A percentile compares a stretch with the other conserved stretches of the same genome.
phyloP scores from a whole-genome alignment of 768 basidiomycete species.

The Calocera cornea region DNA sequence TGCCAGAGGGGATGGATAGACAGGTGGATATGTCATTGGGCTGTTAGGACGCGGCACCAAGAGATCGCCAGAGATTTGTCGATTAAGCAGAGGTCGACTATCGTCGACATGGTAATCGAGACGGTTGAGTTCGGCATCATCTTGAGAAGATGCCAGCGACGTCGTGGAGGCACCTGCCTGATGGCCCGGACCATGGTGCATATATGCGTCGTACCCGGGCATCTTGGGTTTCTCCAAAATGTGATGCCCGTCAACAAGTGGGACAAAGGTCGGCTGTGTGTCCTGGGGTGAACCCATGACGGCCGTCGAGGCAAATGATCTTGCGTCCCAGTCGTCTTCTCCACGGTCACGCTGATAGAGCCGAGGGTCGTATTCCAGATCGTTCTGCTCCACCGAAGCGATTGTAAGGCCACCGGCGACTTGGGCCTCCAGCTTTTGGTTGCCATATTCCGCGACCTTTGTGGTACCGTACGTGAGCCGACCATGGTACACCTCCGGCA shows the following conservation, averaged over 20 bases:
- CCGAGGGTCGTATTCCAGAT: slow-evolving; percentile 71
- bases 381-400: slow-evolving; percentile 64
- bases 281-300: slow-evolving; percentile 7
- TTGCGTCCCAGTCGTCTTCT: slow-evolving; percentile 77
- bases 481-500: slow-evolving; percentile 53
- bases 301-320: slow-evolving; percentile 40
- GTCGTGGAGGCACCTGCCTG: not conserved
- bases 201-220: slow-evolving; percentile 8
- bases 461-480: slow-evolving; percentile 49
- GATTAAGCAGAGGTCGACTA: not conserved
- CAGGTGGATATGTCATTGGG: not conserved
- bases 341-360: slow-evolving; percentile 69
- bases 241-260: not conserved
- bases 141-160: not conserved
- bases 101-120: not conserved
- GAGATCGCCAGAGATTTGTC: not conserved
- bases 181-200: slow-evolving; percentile 5
- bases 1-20: not conserved
- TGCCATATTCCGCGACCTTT: slow-evolving; percentile 65
- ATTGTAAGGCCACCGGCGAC: slow-evolving; percentile 70
- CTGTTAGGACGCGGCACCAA: not conserved
- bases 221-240: not conserved
- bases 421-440: slow-evolving; percentile 59
- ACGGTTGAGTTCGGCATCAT: not conserved
- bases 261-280: not conserved